Conservation (phyloP, 306 rosid species). For the Castanea mollissima region DNA sequence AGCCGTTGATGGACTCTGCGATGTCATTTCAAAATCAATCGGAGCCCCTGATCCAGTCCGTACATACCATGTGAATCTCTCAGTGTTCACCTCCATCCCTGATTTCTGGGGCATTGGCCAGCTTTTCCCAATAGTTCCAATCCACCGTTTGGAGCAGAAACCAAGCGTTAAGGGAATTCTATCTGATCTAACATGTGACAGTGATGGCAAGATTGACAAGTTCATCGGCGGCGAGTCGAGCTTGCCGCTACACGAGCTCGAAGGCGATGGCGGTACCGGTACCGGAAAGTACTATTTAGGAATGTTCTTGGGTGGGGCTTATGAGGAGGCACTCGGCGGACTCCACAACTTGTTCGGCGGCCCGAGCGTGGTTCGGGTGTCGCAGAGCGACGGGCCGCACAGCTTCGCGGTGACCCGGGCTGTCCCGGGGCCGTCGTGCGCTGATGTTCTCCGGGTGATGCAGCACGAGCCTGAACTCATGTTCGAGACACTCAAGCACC, state of each 20-base stretch:
- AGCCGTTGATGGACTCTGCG: slow-evolving; percentile 77
- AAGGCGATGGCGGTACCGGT: slow-evolving; percentile 45
- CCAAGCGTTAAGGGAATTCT: slow-evolving; percentile 62
- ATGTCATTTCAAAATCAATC: slow-evolving; percentile 60
- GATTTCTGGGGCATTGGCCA: slow-evolving; percentile 88
- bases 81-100: slow-evolving; percentile 83
- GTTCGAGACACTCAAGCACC: slow-evolving; percentile 94
- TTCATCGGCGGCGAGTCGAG: slow-evolving; percentile 79
- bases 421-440: slow-evolving; percentile 71
- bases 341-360: slow-evolving; percentile 90
- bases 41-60: slow-evolving; percentile 54
- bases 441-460: slow-evolving; percentile 91
- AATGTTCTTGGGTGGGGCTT: slow-evolving; percentile 99
- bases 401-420: slow-evolving; percentile 90
- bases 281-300: slow-evolving; percentile 65
- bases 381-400: slow-evolving; percentile 89
- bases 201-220: slow-evolving; percentile 91
- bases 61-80: slow-evolving; percentile 75
- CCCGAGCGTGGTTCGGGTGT: slow-evolving; percentile 86
- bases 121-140: slow-evolving; percentile 75
- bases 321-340: slow-evolving; percentile 99
- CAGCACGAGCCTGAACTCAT: slow-evolving; percentile 97
- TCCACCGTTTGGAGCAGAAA: slow-evolving; percentile 80
- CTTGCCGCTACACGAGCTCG: slow-evolving; percentile 80
- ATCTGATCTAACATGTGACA: slow-evolving; percentile 91